Base-by-base conservation (phyloP, 139 green algal genomes). In the Choricystis sp. region DNA sequence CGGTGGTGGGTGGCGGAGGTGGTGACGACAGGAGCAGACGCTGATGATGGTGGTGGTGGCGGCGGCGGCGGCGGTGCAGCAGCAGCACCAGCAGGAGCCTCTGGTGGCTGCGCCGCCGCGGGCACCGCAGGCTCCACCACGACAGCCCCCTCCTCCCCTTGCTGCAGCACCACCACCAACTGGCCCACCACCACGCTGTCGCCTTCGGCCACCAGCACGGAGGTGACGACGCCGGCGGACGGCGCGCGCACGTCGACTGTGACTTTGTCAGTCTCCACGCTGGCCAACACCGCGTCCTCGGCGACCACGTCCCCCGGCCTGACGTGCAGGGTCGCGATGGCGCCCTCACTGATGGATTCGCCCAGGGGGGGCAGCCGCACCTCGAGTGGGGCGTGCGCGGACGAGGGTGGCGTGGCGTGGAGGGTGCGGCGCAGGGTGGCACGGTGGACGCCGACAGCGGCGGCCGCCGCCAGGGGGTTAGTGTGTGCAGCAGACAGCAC, bases 211-310 rank as follows among this genome's bases (percentile, higher is more conserved):
- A 77, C 78, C 72, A 83, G 64, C 14, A 83, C 58, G 4, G 27
- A 48, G 19, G 66, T 49, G 1, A 84, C 2, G 1, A 67, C 31
- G 1, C 78, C 78, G 3, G 61, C 67, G 19, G 63, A 5, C 14
- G 78, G 75, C 21, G 72, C 65, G 19, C 72, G 58, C 31, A 78
- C 72, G 52, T 78, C 72, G 4, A 78, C 40, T 27, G 68, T 74
- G 24, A 78, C 72, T 61, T 78, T 78, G 55, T 78, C 72, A 19
- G 68, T 74, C 55, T 78, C 72, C 23, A 78, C 74, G 19, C 73
- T 66, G 62, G 73, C 24, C 29, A 78, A 65, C 22, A 64, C 56
- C 31, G 74, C 72, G 58, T 78, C 72, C 58, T 78, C 72, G 40
- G 71, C 59, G 3, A 78, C 72, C 1, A 21, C 14, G 2, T 74